These are phyloP conservation scores for Populus alba DNA, from an alignment of 345 rosid species.

Conservation along the genomic window DNA sequence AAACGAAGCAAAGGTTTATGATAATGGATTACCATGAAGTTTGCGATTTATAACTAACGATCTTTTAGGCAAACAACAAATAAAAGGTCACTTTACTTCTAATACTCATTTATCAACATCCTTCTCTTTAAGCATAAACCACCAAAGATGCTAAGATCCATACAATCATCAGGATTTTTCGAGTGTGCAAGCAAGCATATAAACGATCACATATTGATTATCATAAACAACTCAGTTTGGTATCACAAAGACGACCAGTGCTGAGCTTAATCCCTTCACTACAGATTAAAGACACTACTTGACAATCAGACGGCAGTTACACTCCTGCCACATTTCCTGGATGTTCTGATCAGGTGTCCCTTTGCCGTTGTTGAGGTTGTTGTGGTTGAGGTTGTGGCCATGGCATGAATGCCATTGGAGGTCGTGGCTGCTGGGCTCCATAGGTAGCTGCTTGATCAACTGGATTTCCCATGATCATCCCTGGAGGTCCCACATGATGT, in stretches of 20 bases:
- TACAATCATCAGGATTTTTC: neutral
- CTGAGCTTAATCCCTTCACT: neutral
- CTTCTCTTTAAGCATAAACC: neutral
- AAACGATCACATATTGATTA: neutral
- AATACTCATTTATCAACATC: neutral
- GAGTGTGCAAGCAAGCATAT: neutral
- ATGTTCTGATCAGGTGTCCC: neutral
- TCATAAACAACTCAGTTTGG: neutral
- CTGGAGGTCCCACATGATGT: slow-evolving; percentile 32
- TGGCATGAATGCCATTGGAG: slow-evolving; percentile 31
- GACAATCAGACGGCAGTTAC: neutral
- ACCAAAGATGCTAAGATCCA: neutral
- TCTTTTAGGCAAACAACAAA: no score
- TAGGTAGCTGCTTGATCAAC: slow-evolving; percentile 33
- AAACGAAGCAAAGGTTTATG: neutral
- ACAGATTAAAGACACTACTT: neutral
- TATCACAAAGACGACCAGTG: neutral
- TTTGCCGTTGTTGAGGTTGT: slow-evolving; percentile 22
- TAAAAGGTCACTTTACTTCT: neutral
- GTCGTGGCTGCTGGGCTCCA: slow-evolving; percentile 40
- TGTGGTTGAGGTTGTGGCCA: slow-evolving; percentile 37
- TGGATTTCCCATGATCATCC: slow-evolving; percentile 45
- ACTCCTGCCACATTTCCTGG: neutral
- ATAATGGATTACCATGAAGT: neutral
- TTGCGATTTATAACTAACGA: neutral